These are phyloP conservation scores for Dactylonectria estremocensis DNA, from an alignment of 2,329 filamentous ascomycete species.

Conservation along the genomic window DNA sequence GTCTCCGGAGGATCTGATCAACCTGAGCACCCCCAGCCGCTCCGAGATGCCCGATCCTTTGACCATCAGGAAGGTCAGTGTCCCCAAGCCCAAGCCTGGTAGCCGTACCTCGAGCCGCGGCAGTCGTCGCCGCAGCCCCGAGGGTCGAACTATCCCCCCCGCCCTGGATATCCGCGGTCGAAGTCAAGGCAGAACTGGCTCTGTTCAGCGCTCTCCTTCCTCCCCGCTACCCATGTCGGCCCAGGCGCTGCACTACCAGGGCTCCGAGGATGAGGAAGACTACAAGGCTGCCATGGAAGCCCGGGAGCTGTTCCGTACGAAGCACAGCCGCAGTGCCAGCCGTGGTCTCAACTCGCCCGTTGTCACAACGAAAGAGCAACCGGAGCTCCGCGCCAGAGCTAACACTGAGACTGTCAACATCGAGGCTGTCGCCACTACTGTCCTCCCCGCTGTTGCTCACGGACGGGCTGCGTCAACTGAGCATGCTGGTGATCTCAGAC, in stretches of 20 bases:
- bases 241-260: slow-evolving; percentile 54
- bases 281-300: slow-evolving; percentile 67
- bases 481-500: slow-evolving; percentile 68
- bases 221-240: slow-evolving; percentile 85
- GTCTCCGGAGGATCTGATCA: slow-evolving; percentile 89
- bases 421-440: not conserved
- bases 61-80: slow-evolving; percentile 62
- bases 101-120: slow-evolving; percentile 68
- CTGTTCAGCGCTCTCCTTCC: slow-evolving; percentile 79
- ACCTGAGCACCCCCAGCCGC: slow-evolving; percentile 66
- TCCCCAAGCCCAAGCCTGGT: slow-evolving; percentile 49
- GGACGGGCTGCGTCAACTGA: slow-evolving; percentile 60
- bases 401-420: slow-evolving; percentile 51
- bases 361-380: slow-evolving; percentile 54
- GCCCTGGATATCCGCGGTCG: slow-evolving; percentile 72
- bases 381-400: slow-evolving; percentile 57
- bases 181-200: slow-evolving; percentile 72
- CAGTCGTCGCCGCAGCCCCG: slow-evolving; percentile 63
- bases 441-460: slow-evolving; percentile 50
- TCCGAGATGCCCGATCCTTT: slow-evolving; percentile 57
- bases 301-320: slow-evolving; percentile 69
- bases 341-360: slow-evolving; percentile 57
- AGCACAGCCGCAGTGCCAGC: slow-evolving; percentile 68
- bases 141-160: slow-evolving; percentile 58
- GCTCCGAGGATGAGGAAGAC: slow-evolving; percentile 77